Evolutionary conservation across 257 asterid genomes (phyloP), one percentile per base, ranked within the genome.

Genomic region (Solanum arcanum): DNA sequence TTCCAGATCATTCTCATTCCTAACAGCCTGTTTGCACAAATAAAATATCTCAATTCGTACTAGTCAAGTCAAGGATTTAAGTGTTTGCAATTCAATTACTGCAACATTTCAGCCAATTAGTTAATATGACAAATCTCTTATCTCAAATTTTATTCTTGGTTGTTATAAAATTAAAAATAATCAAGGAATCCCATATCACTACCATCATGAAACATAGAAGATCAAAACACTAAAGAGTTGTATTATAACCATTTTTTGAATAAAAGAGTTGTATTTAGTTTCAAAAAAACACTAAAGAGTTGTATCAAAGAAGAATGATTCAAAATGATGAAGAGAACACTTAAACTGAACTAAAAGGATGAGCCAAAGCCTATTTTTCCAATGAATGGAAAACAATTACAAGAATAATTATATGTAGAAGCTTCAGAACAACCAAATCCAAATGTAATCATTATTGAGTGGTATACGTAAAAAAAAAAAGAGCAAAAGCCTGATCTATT

Each of bases 1-100:
- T 87, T 91, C 91, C 42, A 97, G 92, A 93, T 97, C 99, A 86
- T 90, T 93, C 93, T 93, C 93, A 90, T 94, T 97, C 90, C 99
- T 93, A 90, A 95, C 95, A 82, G 99, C 98, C 99, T 97, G 95
- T 76, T 89, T 60, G 86, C 49, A 29, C 83, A 87, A 78, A 86
- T 78, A 89, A 86, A 39, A 47, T 27, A 72, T 86, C 31, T 82
- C 88, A 80, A 49, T 80, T 80, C 12, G 5, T 18, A 80, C 29
- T 29, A 47, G 69, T 29, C 42, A 80, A 47, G 68, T 31, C 27
- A 27, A 27, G 44, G 69, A 80, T 80, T 47, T 47, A 49, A 49
- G 68, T 47, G 69, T 80, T 47, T 47, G 35, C 59, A 62, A 47
- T 42, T 23, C 85, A 80, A 80, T 20, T 80, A 64, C 56, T 80